phyloP scores from a whole-genome alignment of 2,329 filamentous ascomycete genomes.

The Arachnopeziza araneosa region DNA sequence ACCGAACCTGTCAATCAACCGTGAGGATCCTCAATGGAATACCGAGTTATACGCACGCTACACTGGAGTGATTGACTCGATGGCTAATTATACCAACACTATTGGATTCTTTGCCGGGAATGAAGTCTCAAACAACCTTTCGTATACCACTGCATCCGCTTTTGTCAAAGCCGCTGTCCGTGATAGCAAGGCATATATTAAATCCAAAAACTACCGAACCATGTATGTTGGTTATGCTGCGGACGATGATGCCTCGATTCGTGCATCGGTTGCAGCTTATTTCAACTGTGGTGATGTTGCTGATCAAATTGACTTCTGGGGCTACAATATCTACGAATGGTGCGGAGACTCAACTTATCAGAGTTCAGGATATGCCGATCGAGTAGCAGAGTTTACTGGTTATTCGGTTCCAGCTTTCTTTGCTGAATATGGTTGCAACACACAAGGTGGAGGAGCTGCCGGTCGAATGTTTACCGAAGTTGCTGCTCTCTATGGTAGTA shows the following conservation, averaged over 20 bases:
- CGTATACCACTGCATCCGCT: constrained; percentile 83
- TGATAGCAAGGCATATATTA: constrained; percentile 93
- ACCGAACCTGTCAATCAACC: constrained; percentile 78
- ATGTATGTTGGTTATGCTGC: constrained; percentile 94
- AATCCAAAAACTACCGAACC: constrained; percentile 65
- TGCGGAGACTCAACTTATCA: constrained; percentile 76
- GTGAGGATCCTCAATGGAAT: constrained; percentile 73
- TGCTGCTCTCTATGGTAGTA: constrained; percentile 64
- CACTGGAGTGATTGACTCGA: constrained; percentile 72
- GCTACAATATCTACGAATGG: constrained; percentile 99
- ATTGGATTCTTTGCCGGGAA: constrained; percentile 98
- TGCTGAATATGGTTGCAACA: constrained; percentile 96
- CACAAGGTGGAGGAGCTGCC: constrained; percentile 38
- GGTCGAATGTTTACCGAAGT: constrained; percentile 79
- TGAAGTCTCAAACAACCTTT: constrained; percentile 83
- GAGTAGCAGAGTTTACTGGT: constrained; percentile 76
- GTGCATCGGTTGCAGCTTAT: constrained; percentile 77
- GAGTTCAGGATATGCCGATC: constrained; percentile 71
- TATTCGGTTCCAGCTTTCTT: constrained; percentile 97
- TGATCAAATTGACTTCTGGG: constrained; percentile 86
- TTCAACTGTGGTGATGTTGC: constrained; percentile 77
- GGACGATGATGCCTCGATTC: constrained; percentile 82
- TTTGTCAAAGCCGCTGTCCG: constrained; percentile 97
- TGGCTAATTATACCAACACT: constrained; percentile 79
- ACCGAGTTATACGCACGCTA: constrained; percentile 73